Conservation (phyloP, 1,139 yeast genomes). For the Geotrichum carabidarum region DNA sequence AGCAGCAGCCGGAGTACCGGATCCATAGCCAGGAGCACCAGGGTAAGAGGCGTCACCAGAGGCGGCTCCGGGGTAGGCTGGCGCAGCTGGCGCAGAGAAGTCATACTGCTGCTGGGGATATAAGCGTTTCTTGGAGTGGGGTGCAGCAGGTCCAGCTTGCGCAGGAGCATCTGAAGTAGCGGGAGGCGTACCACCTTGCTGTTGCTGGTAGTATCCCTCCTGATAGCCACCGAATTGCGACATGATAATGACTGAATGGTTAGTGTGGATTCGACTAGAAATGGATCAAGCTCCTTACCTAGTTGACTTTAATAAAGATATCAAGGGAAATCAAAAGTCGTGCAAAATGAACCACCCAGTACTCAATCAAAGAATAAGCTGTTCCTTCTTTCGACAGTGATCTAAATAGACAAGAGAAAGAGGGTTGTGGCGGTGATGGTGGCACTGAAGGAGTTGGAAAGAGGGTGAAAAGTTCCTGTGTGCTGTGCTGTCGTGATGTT, state of each 20-base stretch:
- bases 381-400: neutral
- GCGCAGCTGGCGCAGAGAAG: slow-evolving; percentile 14
- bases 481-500: neutral
- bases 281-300: neutral
- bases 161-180: slow-evolving; percentile 6
- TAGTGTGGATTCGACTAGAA: neutral
- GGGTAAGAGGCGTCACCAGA: slow-evolving; percentile 4
- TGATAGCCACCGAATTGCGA: slow-evolving; percentile 18
- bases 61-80: slow-evolving; percentile 10
- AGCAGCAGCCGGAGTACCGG: slow-evolving; percentile 2
- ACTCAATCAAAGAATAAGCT: neutral
- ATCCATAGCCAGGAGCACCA: slow-evolving; percentile 15
- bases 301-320: neutral
- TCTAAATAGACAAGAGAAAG: neutral
- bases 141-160: slow-evolving; percentile 4
- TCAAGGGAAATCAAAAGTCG: neutral
- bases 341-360: no score
- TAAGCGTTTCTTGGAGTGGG: slow-evolving; percentile 14
- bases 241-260: slow-evolving; percentile 5
- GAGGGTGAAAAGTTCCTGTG: neutral
- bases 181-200: slow-evolving; percentile 3
- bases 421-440: neutral
- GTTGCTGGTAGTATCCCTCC: slow-evolving; percentile 16
- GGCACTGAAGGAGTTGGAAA: neutral
- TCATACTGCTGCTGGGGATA: slow-evolving; percentile 21